Base-by-base conservation (phyloP, 768 basidiomycete genomes). In the Pleurotus sapidus region DNA sequence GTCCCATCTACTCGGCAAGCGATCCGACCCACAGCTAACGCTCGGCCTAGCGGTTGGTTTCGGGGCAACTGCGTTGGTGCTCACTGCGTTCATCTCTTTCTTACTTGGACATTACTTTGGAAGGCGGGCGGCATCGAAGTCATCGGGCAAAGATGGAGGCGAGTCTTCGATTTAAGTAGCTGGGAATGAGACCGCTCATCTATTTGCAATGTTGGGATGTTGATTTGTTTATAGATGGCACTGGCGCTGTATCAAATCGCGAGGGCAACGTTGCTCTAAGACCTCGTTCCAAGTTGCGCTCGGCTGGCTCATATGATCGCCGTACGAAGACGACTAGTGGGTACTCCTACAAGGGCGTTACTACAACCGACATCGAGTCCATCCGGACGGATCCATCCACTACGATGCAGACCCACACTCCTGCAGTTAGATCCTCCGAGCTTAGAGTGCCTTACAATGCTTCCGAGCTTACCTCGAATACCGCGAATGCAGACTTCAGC, bases 41-140 rank as follows among this genome's bases (percentile, higher is more conserved):
- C 51, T 54, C 24, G 51, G 51, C 18, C 39, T 54, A 23, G 51
- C 51, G 23, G 37, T 54, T 39, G 51, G 51, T 3, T 54, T 54
- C 24, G 51, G 51, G 12, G 51, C 34, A 20, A 38, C 39, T 8
- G 51, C 51, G 23, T 39, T 54, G 11, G 34, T 54, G 14, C 51
- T 54, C 51, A 54, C 51, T 18, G 51, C 38, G 8, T 37, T 54
- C 17, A 8, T 42, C 3, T 54, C 20, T 24, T 54, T 54, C 23
- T n/a, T 54, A 54, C 42, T 54, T n/a, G 39, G 51, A 4, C 42
- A 54, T 18, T 54, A 54, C n/a, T 42, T 54, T 54, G 51, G 51
- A 5, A n/a, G 51, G 42, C 34, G 51, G 20, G 42, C n/a, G 15
- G 51, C 51, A 11, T 42, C 42, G 51, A 54, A 42, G 8, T 37